Evolutionary conservation across 345 rosid species (phyloP).

Genomic region (Euphorbia lathyris): DNA sequence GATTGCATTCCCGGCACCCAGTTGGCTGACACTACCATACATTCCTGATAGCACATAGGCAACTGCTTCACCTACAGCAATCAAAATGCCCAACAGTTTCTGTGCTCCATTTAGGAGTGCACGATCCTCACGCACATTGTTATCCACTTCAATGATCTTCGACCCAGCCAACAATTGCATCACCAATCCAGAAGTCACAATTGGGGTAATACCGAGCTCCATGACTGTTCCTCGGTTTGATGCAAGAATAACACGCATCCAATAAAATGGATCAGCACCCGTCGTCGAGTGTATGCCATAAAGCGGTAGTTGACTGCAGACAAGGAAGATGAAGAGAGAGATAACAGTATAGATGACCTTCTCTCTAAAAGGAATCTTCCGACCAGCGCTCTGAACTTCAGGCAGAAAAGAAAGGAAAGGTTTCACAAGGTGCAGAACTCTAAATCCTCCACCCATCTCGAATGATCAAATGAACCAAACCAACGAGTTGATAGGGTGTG

Average conservation of each 20-base stretch:
- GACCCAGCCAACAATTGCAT: slow-evolving; percentile 72
- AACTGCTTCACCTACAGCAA: slow-evolving; percentile 54
- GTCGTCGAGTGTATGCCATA: slow-evolving; percentile 70
- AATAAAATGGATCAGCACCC: slow-evolving; percentile 67
- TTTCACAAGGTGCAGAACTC: slow-evolving; percentile 22
- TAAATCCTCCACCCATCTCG: slow-evolving; percentile 23
- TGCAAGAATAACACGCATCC: slow-evolving; percentile 80
- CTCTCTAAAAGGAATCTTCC: slow-evolving; percentile 66
- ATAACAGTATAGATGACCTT: slow-evolving; percentile 55
- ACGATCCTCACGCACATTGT: slow-evolving; percentile 67
- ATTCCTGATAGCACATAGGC: slow-evolving; percentile 55
- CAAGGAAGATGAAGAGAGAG: slow-evolving; percentile 60
- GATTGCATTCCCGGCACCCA: slow-evolving; percentile 66
- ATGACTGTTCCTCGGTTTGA: slow-evolving; percentile 73
- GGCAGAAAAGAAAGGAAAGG: slow-evolving; percentile 55
- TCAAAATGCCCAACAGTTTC: slow-evolving; percentile 63
- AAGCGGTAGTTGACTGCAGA: slow-evolving; percentile 75
- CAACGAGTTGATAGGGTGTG: not conserved
- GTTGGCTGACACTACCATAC: slow-evolving; percentile 62
- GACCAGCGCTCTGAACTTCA: slow-evolving; percentile 61
- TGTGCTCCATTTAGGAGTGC: slow-evolving; percentile 51
- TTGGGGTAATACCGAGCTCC: slow-evolving; percentile 77
- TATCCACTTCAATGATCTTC: slow-evolving; percentile 73
- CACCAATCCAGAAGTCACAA: slow-evolving; percentile 64
- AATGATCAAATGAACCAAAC: not conserved